These are phyloP conservation scores for Elsinoe necatrix DNA, from an alignment of 2,329 filamentous ascomycete genomes.

Conservation along the genomic window DNA sequence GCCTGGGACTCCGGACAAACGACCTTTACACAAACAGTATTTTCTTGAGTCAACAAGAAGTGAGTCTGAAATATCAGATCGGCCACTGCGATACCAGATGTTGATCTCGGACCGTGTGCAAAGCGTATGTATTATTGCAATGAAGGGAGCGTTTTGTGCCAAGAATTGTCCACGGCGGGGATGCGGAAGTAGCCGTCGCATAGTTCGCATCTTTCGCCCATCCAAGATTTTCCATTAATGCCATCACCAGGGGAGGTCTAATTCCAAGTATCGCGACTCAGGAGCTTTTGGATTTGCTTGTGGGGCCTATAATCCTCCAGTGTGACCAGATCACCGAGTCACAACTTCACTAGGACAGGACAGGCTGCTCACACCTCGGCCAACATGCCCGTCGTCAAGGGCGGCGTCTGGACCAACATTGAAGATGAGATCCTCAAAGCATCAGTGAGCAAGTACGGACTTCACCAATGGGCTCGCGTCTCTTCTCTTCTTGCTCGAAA, in stretches of 20 bases:
- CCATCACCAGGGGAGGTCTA: no score
- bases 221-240: conserved; percentile 1
- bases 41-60: no score
- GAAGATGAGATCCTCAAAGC: conserved; percentile 97
- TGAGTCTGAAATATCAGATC: no score
- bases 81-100: no score
- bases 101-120: no score
- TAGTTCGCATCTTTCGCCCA: neutral
- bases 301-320: no score
- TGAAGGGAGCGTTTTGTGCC: neutral
- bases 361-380: conserved; percentile 10
- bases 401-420: conserved; percentile 61
- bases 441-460: conserved; percentile 84
- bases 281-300: no score
- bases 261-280: no score
- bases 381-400: conserved; percentile 57
- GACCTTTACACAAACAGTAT: neutral
- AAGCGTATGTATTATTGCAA: neutral
- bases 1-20: no score
- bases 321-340: neutral
- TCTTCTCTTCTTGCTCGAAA: conserved; percentile 95
- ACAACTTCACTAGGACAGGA: neutral
- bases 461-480: conserved; percentile 97
- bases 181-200: neutral
- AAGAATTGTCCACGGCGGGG: neutral